Base-by-base conservation (phyloP, 2,329 filamentous ascomycete genomes). In the Aspergillus melleus region DNA sequence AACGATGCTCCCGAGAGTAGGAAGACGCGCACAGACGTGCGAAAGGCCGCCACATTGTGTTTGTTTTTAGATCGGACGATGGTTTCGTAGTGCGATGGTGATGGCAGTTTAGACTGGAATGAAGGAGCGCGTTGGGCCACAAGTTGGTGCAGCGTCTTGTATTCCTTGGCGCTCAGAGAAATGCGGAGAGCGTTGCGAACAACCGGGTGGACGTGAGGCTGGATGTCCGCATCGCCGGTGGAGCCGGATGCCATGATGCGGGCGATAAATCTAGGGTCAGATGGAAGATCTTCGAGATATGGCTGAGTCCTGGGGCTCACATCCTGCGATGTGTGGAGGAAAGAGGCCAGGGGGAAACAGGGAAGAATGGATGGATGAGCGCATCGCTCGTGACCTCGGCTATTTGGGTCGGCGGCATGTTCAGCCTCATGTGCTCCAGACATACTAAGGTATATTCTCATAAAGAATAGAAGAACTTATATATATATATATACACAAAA, bases 141-240 rank as follows among this genome's bases (percentile, higher is more conserved):
- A 72, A 93, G 92, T 70, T 89, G 88, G 76, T 96, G 92, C 19
- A 97, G 84, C 1, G 89, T 80, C 66, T 91, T 88, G 76, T 97
- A 97, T 75, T 97, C 93, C 74, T 89, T 87, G 47, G 91, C 88
- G 72, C 93, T 92, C 55, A 88, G 76, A 59, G 90, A 95, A 77
- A 96, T 93, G 66, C 92, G 89, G 60, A 97, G 83, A 49, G 91
- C 88, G 75, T 95, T 96, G 76, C 91, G 90, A 58, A 96, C 83
- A 63, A 96, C 83, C 5, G 90, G 89, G 66, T 94, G 90, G 61
- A 83, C 58, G 29, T 62, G 62, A 24, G 61, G 59, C 66, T 93
- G 89, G 60, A 83, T 58, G 32, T 64, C 65, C 36, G 61, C 59
- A 55, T 65, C 66, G 51, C 66, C 52, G 55, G 52, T 49, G 54